phyloP scores from a whole-genome alignment of 768 basidiomycete genomes.

The Auriscalpium vulgare region DNA sequence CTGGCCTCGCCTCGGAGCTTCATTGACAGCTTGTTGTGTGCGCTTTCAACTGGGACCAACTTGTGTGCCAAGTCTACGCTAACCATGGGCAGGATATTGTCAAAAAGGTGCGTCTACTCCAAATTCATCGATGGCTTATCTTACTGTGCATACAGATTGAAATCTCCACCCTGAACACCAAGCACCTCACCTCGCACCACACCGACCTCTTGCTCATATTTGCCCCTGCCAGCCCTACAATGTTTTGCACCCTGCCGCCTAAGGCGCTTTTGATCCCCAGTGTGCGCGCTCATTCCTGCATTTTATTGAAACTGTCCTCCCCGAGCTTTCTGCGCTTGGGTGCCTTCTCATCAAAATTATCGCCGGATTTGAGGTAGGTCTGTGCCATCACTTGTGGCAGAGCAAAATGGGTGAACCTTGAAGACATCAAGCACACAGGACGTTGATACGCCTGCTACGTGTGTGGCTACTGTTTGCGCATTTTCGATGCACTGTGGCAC shows the following conservation, averaged over 20 bases:
- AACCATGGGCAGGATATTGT: slow-evolving; percentile 46
- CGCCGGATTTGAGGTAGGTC: no score
- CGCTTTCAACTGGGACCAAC: slow-evolving; percentile 83
- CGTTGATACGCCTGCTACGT: no score
- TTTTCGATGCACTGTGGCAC: no score
- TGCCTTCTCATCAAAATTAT: no score
- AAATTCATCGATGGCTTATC: background rate
- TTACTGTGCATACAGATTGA: slow-evolving; percentile 36
- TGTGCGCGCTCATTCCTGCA: slow-evolving; percentile 72
- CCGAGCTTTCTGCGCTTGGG: slow-evolving; percentile 33
- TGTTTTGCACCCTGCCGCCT: slow-evolving; percentile 63
- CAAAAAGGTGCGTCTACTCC: slow-evolving; percentile 35
- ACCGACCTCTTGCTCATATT: slow-evolving; percentile 74
- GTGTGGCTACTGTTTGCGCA: no score
- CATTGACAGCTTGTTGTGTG: slow-evolving; percentile 41
- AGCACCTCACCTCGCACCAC: slow-evolving; percentile 34
- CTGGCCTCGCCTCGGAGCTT: slow-evolving; percentile 50
- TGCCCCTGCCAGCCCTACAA: slow-evolving; percentile 86
- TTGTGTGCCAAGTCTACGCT: slow-evolving; percentile 63
- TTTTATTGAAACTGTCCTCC: slow-evolving; percentile 55
- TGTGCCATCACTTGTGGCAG: no score
- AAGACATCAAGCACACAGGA: no score
- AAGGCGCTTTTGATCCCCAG: slow-evolving; percentile 64
- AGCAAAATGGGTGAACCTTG: no score
- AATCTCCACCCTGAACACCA: slow-evolving; percentile 48